phyloP scores from a whole-genome alignment of 208 protist species.

The Leptomonas seymouri region DNA sequence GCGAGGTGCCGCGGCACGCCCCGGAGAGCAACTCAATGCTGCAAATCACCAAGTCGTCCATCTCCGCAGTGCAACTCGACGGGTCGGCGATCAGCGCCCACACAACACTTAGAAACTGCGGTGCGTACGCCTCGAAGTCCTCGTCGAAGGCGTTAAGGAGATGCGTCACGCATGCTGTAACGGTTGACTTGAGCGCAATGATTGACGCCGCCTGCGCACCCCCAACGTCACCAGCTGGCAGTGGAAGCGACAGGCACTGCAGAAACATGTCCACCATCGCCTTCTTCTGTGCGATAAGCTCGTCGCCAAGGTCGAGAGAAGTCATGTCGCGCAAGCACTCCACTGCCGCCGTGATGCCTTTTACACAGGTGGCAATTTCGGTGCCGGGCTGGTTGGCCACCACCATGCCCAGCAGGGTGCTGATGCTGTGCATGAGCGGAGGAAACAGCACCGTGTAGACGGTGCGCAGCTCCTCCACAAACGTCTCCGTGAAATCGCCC shows the following conservation, averaged over 20 bases:
- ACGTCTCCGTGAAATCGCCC: slow-evolving; percentile 55
- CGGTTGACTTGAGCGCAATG: slow-evolving; percentile 85
- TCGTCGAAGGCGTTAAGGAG: slow-evolving; percentile 95
- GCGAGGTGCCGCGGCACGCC: slow-evolving; percentile 77
- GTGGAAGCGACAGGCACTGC: slow-evolving; percentile 56
- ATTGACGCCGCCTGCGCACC: slow-evolving; percentile 16
- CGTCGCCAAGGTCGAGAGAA: slow-evolving; percentile 94
- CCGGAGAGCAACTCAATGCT: slow-evolving; percentile 91
- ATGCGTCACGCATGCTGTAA: slow-evolving; percentile 90
- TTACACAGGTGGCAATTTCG: slow-evolving; percentile 34
- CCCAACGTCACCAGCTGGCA: slow-evolving; percentile 19
- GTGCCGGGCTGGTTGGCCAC: slow-evolving; percentile 19
- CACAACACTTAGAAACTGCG: slow-evolving; percentile 85
- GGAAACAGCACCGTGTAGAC: slow-evolving; percentile 63
- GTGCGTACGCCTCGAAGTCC: slow-evolving; percentile 89
- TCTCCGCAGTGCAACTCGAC: slow-evolving; percentile 31
- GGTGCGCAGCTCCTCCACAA: slow-evolving; percentile 62
- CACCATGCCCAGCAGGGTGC: slow-evolving; percentile 20
- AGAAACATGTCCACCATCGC: slow-evolving; percentile 69
- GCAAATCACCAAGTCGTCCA: slow-evolving; percentile 89
- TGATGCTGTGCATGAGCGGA: slow-evolving; percentile 35
- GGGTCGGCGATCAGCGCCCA: slow-evolving; percentile 86
- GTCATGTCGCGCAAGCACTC: slow-evolving; percentile 86
- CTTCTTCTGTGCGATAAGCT: slow-evolving; percentile 90
- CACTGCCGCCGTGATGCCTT: slow-evolving; percentile 59